These are phyloP conservation scores for Plasmodium gaboni DNA, from an alignment of 169 alveolate species.

Conservation along the genomic window DNA sequence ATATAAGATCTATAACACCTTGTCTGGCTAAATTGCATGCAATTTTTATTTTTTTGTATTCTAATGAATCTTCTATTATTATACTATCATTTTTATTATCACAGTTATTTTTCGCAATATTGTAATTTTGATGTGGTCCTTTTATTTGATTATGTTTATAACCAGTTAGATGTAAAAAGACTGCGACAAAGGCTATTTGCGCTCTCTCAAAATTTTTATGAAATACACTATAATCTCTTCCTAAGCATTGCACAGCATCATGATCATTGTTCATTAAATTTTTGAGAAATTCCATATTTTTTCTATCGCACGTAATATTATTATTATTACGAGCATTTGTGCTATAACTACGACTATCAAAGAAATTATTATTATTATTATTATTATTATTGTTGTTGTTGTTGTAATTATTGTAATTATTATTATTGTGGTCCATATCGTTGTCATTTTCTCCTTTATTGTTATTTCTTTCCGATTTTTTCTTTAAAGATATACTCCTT, in stretches of 20 bases:
- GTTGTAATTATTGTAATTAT: no score
- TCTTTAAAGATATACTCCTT: not conserved
- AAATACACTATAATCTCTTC: conserved; percentile 50
- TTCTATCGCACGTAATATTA: not conserved
- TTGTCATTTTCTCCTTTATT: not conserved
- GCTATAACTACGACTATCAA: no score
- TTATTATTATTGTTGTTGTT: no score
- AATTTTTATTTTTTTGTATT: conserved; percentile 49
- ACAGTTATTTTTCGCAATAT: not conserved
- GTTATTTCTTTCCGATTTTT: not conserved
- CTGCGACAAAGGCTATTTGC: conserved; percentile 72
- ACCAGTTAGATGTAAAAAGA: conserved; percentile 65
- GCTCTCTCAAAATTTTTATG: conserved; percentile 76
- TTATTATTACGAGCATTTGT: not conserved
- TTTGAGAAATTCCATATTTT: conserved; percentile 50
- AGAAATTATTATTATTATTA: no score
- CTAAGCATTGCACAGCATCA: conserved; percentile 62
- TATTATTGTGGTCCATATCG: not conserved
- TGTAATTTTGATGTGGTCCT: not conserved
- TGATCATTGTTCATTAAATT: conserved; percentile 41
- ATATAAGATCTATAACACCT: conserved; percentile 72
- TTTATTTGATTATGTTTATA: conserved; percentile 28
- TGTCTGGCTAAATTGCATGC: conserved; percentile 77
- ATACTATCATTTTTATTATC: conserved; percentile 3
- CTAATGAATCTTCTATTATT: conserved; percentile 34